Percentiles rank a stretch among this genome's conserved stretches.
Evolutionary conservation across 441 rosid genomes (phyloP).

Genomic region (Croton laevigatus): DNA sequence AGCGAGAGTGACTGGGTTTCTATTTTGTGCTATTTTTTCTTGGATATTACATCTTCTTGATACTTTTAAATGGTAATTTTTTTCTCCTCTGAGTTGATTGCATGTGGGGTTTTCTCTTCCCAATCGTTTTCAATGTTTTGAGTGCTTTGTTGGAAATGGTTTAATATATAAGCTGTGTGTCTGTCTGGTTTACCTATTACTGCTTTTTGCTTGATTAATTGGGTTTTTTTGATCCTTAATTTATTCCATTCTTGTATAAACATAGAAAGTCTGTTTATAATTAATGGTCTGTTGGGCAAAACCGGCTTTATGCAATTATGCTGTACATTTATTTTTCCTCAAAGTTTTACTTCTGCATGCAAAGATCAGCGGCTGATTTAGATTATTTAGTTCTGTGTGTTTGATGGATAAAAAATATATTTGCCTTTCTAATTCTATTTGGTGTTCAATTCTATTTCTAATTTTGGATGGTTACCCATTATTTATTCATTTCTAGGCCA

Average conservation of each 20-base stretch:
- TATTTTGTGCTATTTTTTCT: neutral
- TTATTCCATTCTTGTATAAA: neutral
- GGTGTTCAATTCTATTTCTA: neutral
- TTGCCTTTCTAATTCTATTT: neutral
- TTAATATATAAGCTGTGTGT: neutral
- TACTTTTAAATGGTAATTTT: neutral
- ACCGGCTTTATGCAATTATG: neutral
- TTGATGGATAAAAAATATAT: neutral
- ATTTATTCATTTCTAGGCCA: neutral
- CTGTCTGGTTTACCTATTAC: neutral
- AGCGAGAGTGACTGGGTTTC: neutral
- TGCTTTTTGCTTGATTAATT: neutral
- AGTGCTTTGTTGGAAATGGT: neutral
- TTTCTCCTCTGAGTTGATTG: neutral
- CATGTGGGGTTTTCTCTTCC: neutral
- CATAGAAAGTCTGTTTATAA: neutral
- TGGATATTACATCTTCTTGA: neutral
- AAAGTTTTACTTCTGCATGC: conserved; percentile 1
- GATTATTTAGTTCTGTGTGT: conserved; percentile 2
- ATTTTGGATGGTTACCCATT: neutral
- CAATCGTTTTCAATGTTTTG: neutral
- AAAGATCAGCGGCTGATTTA: neutral
- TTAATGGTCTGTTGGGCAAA: neutral
- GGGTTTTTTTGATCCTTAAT: neutral
- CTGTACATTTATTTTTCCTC: neutral